Percentiles rank a stretch among this genome's conserved stretches.
These are phyloP conservation scores for Rhodamnia argentea DNA, from an alignment of 345 rosid species.

Conservation along the genomic window DNA sequence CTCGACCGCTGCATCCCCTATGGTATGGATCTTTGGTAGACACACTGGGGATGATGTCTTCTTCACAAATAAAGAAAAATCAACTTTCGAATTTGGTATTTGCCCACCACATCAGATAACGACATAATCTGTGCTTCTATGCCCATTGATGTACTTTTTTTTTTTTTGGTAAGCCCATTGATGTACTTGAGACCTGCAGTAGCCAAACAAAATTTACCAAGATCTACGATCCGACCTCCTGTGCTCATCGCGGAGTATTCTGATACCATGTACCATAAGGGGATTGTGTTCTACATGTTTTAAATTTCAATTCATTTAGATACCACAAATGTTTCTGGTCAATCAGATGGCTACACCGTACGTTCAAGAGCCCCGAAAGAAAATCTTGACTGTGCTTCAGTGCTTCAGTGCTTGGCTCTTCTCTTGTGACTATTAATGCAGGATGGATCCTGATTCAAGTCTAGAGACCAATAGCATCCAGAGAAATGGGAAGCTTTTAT, in stretches of 20 bases:
- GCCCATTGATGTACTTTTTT: not conserved
- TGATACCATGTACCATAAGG: not conserved
- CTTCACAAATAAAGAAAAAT: not conserved
- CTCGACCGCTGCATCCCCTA: not conserved
- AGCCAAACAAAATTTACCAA: not conserved
- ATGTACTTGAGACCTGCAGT: not conserved
- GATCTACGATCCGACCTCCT: not conserved
- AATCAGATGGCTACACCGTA: not conserved
- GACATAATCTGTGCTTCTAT: not conserved
- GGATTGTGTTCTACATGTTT: not conserved
- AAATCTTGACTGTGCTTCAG: not conserved
- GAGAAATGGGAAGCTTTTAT: not conserved
- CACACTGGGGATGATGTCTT: not conserved
- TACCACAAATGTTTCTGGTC: not conserved
- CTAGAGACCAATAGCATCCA: not conserved
- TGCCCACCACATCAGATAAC: not conserved
- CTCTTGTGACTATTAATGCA: not conserved
- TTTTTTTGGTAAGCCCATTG: too few relatives aligned
- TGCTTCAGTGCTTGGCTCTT: not conserved
- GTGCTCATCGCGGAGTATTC: not conserved
- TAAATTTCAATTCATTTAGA: not conserved
- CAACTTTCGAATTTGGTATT: not conserved
- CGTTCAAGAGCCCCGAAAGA: not conserved
- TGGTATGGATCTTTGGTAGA: not conserved
- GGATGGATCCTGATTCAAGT: not conserved